Evolutionary conservation across 345 rosid genomes (phyloP).

Genomic region (Reutealis trisperma): DNA sequence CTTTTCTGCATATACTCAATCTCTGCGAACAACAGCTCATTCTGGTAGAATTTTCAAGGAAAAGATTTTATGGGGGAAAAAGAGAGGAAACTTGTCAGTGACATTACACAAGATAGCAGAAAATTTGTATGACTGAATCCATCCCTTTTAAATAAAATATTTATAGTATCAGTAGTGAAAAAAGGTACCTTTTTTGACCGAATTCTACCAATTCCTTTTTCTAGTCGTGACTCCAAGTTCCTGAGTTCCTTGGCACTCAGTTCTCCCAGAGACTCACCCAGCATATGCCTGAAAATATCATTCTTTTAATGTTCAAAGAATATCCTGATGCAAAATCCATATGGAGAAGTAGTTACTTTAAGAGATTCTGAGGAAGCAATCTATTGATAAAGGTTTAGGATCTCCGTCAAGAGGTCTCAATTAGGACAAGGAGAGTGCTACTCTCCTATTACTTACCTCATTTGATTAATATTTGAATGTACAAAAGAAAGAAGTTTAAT

Average conservation of each 20-base stretch:
- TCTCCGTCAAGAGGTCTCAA: neutral
- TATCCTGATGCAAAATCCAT: neutral
- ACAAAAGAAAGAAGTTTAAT: neutral
- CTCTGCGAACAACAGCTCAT: slow-evolving; percentile 81
- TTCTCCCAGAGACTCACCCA: slow-evolving; percentile 68
- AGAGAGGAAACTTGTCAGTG: slow-evolving; percentile 9
- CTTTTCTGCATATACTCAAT: slow-evolving; percentile 91
- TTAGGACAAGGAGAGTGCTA: too few species aligned
- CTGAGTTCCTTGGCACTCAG: slow-evolving; percentile 61
- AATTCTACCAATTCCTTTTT: slow-evolving; percentile 76
- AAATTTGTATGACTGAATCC: neutral
- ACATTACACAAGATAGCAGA: neutral
- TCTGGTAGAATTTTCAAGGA: slow-evolving; percentile 43
- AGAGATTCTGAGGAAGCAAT: neutral
- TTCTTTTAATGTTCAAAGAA: neutral
- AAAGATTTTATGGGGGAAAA: neutral
- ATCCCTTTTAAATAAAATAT: neutral
- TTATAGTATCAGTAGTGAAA: neutral
- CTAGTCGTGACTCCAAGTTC: slow-evolving; percentile 63
- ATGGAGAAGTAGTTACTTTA: too few species aligned
- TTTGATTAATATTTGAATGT: too few species aligned
- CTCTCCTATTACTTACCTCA: too few species aligned
- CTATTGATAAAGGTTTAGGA: too few species aligned
- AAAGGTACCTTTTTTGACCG: slow-evolving; percentile 82
- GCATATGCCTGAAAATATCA: slow-evolving; percentile 58